Evolutionary conservation across 2,329 filamentous ascomycete species (phyloP).

Genomic region (Thermomyces lanuginosus): DNA sequence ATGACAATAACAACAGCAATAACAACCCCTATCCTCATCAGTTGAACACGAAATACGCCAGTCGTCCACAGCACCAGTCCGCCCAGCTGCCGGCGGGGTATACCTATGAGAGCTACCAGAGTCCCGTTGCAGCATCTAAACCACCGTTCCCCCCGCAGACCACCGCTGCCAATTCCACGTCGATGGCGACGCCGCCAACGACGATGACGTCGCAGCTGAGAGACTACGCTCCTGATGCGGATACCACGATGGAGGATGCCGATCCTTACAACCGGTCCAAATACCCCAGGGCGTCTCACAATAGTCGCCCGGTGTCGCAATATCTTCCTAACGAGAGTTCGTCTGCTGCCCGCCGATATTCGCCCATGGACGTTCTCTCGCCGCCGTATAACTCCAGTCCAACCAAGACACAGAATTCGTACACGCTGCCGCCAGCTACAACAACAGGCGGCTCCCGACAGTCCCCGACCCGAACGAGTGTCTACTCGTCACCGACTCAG

Average conservation of each 20-base stretch:
- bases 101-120: conserved; percentile 53
- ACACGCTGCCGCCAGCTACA: conserved; percentile 37
- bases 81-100: conserved; percentile 42
- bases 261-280: conserved; percentile 77
- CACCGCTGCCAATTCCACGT: conserved; percentile 24
- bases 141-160: too few relatives aligned
- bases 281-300: conserved; percentile 63
- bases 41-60: conserved; percentile 32
- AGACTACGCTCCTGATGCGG: conserved; percentile 50
- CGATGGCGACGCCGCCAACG: conserved; percentile 44
- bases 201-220: conserved; percentile 43
- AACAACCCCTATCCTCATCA: conserved; percentile 34
- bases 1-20: conserved; percentile 38
- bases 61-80: conserved; percentile 22
- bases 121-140: conserved; percentile 18
- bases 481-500: conserved; percentile 41
- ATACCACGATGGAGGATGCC: conserved; percentile 75
- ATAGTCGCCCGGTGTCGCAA: conserved; percentile 55
- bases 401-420: conserved; percentile 36
- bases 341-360: conserved; percentile 77
- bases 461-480: conserved; percentile 52
- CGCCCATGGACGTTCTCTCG: conserved; percentile 81
- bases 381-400: conserved; percentile 59
- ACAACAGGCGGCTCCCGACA: conserved; percentile 42
- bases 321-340: conserved; percentile 59